Percentiles rank a stretch among this genome's conserved stretches.
Evolutionary conservation across 495 filamentous ascomycete species (phyloP).

Genomic region (Penicillium lividum): DNA sequence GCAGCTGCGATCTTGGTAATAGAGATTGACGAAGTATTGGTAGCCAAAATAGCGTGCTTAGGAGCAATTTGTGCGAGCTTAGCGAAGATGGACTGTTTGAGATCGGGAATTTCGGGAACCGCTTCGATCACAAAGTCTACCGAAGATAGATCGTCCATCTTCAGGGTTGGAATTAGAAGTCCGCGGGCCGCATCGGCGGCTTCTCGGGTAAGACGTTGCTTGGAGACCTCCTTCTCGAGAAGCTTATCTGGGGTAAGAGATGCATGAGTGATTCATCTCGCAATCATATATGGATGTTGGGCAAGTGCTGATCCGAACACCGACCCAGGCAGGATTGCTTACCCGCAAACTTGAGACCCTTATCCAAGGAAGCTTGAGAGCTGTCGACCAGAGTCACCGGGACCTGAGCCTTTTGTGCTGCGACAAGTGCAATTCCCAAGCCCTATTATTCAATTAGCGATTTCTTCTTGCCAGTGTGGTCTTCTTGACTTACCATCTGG

Average conservation of each 20-base stretch:
- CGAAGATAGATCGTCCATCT: conserved; percentile 74
- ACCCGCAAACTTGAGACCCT: conserved; percentile 90
- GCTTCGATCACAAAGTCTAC: conserved; percentile 99
- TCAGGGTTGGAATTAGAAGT: conserved; percentile 67
- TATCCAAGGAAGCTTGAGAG: conserved; percentile 84
- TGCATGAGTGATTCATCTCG: neutral
- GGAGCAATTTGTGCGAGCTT: conserved; percentile 80
- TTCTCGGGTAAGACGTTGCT: conserved; percentile 75
- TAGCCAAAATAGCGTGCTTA: conserved; percentile 88
- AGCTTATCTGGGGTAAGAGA: conserved; percentile 71
- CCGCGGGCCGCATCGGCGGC: conserved; percentile 69
- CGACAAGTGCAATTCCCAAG: conserved; percentile 93
- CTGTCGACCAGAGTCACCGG: conserved; percentile 87
- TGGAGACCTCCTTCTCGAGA: conserved; percentile 86
- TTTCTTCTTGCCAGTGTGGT: conserved; percentile 6
- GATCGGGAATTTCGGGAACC: conserved; percentile 84
- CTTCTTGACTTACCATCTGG: conserved; percentile 74
- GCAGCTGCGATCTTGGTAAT: conserved; percentile 95
- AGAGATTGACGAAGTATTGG: conserved; percentile 96
- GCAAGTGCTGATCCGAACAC: neutral
- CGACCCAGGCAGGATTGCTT: conserved; percentile 13
- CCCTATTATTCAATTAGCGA: conserved; percentile 58
- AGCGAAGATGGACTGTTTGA: conserved; percentile 88
- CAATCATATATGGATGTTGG: neutral
- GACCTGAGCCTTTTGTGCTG: conserved; percentile 79